phyloP scores from a whole-genome alignment of 108 stramenopile genomes.

The Pseudonitzschia multiseries region DNA sequence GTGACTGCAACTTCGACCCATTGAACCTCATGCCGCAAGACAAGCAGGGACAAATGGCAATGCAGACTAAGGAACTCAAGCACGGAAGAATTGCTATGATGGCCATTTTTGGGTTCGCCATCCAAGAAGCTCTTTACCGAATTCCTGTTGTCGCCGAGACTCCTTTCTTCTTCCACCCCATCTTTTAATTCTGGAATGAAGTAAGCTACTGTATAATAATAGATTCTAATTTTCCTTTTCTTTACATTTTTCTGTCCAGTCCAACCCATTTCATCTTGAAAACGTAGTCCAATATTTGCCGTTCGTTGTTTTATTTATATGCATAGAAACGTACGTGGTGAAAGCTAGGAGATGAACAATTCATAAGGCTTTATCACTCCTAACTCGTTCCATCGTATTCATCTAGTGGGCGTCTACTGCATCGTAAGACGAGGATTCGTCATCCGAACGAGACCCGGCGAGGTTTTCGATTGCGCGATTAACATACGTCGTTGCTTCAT shows the following conservation, averaged over 20 bases:
- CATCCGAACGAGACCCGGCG: background rate
- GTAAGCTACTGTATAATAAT: background rate
- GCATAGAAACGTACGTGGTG: too few relatives aligned
- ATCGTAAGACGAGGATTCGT: background rate
- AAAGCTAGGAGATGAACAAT: too few relatives aligned
- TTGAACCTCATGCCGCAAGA: slow-evolving; percentile 68
- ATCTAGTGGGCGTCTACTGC: background rate
- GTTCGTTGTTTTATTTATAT: too few relatives aligned
- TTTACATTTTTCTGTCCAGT: too few relatives aligned
- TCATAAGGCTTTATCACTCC: slow-evolving; percentile 8
- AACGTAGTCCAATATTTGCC: too few relatives aligned
- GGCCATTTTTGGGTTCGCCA: slow-evolving; percentile 81
- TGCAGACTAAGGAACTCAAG: slow-evolving; percentile 84
- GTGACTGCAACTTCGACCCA: slow-evolving; percentile 85
- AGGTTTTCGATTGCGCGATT: background rate
- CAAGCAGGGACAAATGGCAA: slow-evolving; percentile 55
- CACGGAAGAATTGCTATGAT: slow-evolving; percentile 93
- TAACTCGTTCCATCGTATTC: background rate
- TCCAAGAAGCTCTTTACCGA: slow-evolving; percentile 85
- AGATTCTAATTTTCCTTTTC: background rate
- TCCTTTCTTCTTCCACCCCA: slow-evolving; percentile 75
- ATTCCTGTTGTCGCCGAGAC: slow-evolving; percentile 79
- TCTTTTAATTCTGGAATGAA: slow-evolving; percentile 47
- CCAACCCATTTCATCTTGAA: too few relatives aligned
- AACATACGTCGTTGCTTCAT: background rate